Base-by-base conservation (phyloP, 495 filamentous ascomycete species). In the Amorphotheca resinae region DNA sequence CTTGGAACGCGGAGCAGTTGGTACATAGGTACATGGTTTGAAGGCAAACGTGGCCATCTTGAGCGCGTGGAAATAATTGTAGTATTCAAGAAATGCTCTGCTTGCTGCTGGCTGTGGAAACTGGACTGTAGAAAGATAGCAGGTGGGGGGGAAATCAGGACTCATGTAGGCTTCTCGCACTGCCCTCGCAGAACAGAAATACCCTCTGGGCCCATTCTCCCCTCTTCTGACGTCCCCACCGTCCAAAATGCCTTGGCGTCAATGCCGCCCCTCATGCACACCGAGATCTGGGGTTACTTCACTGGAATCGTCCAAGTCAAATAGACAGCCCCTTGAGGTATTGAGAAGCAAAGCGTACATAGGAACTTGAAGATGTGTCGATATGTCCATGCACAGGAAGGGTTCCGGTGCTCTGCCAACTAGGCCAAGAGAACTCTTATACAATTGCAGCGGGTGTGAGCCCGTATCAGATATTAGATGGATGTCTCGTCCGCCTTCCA, bases 1-100 rank as follows among this genome's bases (percentile, higher is more conserved):
- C 38, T 48, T 48, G 25, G 22, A 37, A 26, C 45, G 45, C 38
- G 40, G 45, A 48, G 45, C n/a, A 42, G 39, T 48, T 48, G 32
- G 45, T 15, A 48, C 16, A 42, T 48, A 48, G 20, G 38, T 48
- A 42, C 42, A 48, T 3, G 32, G 39, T 41, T 42, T 42, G 18
- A 35, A 34, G 38, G 21, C 45, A 18, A 48, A 48, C 26, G 39
- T 48, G 38, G 45, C 45, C 21, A 48, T 48, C 23, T 48, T 26
- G 18, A 42, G 45, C 22, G 33, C 31, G 38, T 42, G 21, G 40
- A 42, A 35, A 42, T 43, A 33, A 3, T 46, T 46, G 35, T 15
- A 46, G 43, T 40, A 40, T 16, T 39, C 16, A 31, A 38, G 42
- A 45, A 38, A 30, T 38, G 26, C 23, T 41, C 39, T 9, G 23